Percentiles rank a stretch among this genome's conserved stretches.
Conservation (phyloP, 306 rosid species). For the Gillenia trifoliata region DNA sequence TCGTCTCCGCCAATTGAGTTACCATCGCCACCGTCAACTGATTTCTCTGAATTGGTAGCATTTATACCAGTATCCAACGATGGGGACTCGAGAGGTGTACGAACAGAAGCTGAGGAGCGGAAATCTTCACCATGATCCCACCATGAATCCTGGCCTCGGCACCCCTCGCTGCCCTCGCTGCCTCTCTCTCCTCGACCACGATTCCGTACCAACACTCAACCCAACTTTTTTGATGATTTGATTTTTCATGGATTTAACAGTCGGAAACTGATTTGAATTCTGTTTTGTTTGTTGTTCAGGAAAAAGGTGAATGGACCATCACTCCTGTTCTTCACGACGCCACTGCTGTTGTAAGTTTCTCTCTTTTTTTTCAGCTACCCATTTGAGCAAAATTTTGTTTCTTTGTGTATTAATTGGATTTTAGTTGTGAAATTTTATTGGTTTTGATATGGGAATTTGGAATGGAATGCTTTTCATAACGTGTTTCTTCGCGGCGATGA, state of each 20-base stretch:
- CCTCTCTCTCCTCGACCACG: conserved; percentile 63
- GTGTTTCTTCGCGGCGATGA: not conserved
- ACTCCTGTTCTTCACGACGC: conserved; percentile 70
- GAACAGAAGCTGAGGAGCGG: conserved; percentile 75
- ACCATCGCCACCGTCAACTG: not conserved
- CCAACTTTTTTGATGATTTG: conserved; percentile 24
- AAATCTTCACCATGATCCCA: conserved; percentile 76
- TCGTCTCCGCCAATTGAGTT: not conserved
- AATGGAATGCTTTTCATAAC: not conserved
- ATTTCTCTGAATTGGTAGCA: not conserved
- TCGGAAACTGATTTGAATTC: not conserved
- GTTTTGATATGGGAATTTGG: not conserved
- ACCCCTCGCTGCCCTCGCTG: conserved; percentile 90
- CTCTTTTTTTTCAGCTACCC: not conserved
- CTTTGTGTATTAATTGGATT: not conserved
- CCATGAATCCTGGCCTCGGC: conserved; percentile 88
- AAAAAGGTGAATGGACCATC: conserved; percentile 70
- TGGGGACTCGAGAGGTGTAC: conserved; percentile 89
- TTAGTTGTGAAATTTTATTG: not conserved
- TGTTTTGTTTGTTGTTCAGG: conserved; percentile 32
- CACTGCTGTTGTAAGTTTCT: conserved; percentile 64
- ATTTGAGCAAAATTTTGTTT: not conserved
- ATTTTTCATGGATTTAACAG: not conserved
- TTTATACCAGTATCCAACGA: not conserved
- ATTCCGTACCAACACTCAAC: conserved; percentile 27